Conservation (phyloP, 129 eudicot species). For the Tagetes patula region DNA sequence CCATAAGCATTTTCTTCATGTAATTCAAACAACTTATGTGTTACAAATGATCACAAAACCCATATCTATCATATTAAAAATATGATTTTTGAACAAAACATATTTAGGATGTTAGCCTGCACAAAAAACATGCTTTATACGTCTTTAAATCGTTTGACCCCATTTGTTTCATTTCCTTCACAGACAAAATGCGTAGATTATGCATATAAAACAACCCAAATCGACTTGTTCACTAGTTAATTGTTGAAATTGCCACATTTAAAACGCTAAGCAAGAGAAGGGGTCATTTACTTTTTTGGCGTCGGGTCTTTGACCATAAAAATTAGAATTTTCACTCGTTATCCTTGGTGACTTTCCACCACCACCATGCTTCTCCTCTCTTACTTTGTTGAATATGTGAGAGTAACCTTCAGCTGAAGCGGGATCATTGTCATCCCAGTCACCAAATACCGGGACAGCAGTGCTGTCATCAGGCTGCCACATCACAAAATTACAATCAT, state of each 20-base stretch:
- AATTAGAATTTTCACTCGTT: slow-evolving; percentile 42
- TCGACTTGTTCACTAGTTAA: background rate
- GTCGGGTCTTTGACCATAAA: slow-evolving; percentile 45
- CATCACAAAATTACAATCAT: slow-evolving; percentile 12
- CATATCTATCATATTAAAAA: background rate
- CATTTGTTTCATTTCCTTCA: background rate
- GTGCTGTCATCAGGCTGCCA: slow-evolving; percentile 64
- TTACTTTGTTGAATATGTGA: slow-evolving; percentile 55
- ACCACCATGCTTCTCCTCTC: slow-evolving; percentile 71
- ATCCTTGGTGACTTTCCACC: slow-evolving; percentile 61
- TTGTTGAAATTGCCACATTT: background rate
- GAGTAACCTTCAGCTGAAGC: slow-evolving; percentile 78
- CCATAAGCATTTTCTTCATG: background rate
- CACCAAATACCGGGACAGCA: slow-evolving; percentile 81
- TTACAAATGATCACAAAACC: background rate
- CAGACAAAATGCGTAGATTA: background rate
- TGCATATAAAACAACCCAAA: background rate
- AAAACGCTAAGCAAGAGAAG: background rate
- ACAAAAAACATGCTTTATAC: background rate
- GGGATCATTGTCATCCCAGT: slow-evolving; percentile 79
- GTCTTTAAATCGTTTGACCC: background rate
- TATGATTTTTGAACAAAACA: background rate
- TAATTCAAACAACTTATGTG: background rate
- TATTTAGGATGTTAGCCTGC: background rate
- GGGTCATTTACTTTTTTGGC: slow-evolving; percentile 48